Evolutionary conservation across 441 rosid genomes (phyloP).

Genomic region (Populus tomentosa): DNA sequence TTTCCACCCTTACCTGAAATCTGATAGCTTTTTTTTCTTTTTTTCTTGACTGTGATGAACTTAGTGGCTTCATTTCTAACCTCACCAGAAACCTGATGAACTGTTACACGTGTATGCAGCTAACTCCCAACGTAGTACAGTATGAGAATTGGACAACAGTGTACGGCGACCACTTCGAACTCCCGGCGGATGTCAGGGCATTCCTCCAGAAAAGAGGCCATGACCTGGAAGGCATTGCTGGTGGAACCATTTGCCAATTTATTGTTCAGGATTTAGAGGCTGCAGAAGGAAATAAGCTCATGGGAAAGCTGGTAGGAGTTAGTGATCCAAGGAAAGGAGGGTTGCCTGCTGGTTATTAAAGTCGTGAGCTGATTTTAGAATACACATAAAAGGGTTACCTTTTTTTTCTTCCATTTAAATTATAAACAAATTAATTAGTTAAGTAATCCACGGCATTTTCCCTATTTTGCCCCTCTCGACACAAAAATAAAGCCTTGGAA

Average conservation of each 20-base stretch:
- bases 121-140: conserved; percentile 35
- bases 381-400: no score
- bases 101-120: conserved; percentile 15
- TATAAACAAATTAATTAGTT: no score
- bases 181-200: conserved; percentile 32
- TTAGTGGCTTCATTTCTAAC: not conserved
- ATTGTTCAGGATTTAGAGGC: conserved; percentile 30
- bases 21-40: not conserved
- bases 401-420: no score
- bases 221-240: conserved; percentile 28
- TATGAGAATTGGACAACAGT: conserved; percentile 60
- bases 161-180: conserved; percentile 38
- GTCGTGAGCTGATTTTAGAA: no score
- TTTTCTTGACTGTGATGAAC: not conserved
- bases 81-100: not conserved
- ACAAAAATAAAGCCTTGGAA: not conserved
- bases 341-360: conserved; percentile 45
- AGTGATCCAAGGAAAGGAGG: conserved; percentile 69
- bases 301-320: conserved; percentile 36
- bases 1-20: not conserved
- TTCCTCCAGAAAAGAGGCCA: conserved; percentile 46
- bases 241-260: conserved; percentile 46
- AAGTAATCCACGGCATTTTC: not conserved
- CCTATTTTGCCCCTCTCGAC: not conserved
- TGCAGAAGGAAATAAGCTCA: conserved; percentile 2